A percentile compares a stretch with the other conserved stretches of the same genome.
These are phyloP conservation scores for Debaryomyces coudertii DNA, from an alignment of 1,139 yeast genomes.

Conservation along the genomic window DNA sequence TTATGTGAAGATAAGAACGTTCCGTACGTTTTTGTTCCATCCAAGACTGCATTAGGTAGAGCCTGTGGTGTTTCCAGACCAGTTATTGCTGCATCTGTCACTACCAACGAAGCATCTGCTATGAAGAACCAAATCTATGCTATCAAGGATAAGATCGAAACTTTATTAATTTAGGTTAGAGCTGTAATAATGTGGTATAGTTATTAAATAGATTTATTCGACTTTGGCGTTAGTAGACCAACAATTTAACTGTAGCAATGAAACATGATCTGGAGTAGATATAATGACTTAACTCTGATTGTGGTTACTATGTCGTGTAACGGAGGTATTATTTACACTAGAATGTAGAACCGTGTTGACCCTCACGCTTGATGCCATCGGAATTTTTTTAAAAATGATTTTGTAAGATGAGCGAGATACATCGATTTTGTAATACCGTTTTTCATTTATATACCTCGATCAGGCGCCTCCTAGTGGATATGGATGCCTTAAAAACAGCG, in stretches of 20 bases:
- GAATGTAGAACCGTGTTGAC: background rate
- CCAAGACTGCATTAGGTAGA: slow-evolving; percentile 98
- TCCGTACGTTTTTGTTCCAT: slow-evolving; percentile 97
- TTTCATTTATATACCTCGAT: background rate
- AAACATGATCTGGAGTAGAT: background rate
- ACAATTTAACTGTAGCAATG: background rate
- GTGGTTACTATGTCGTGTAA: background rate
- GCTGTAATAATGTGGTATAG: background rate
- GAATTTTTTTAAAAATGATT: slow-evolving; percentile 3
- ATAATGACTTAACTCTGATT: background rate
- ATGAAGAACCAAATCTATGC: slow-evolving; percentile 96
- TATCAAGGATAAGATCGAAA: slow-evolving; percentile 98
- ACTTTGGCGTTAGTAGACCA: background rate
- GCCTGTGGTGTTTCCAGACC: slow-evolving; percentile 99
- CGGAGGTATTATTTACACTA: background rate
- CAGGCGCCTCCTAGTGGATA: slow-evolving; percentile 10
- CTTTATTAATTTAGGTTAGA: slow-evolving; percentile 75
- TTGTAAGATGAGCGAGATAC: slow-evolving; percentile 1
- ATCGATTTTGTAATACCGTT: background rate
- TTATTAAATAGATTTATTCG: slow-evolving; percentile 2
- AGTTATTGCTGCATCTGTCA: slow-evolving; percentile 97
- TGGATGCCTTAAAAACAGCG: slow-evolving; percentile 42
- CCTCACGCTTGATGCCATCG: slow-evolving; percentile 6
- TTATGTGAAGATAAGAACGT: slow-evolving; percentile 99
- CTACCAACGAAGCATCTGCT: slow-evolving; percentile 97